These are phyloP conservation scores for Neobulgaria alba DNA, from an alignment of 2,329 filamentous ascomycete genomes.

Conservation along the genomic window DNA sequence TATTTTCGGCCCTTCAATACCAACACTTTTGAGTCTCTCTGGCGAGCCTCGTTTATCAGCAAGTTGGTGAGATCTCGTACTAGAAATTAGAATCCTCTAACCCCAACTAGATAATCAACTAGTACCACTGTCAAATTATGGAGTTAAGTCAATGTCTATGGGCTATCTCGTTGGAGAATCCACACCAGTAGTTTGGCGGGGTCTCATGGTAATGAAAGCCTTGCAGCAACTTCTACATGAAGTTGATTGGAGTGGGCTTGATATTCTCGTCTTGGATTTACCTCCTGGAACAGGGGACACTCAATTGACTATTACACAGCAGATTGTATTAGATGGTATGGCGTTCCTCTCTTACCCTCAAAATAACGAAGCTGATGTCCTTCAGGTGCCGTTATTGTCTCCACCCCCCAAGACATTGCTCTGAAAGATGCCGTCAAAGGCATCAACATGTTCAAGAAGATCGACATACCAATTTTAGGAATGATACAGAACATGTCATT, in stretches of 20 bases:
- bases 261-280: constrained; percentile 82
- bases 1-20: constrained; percentile 93
- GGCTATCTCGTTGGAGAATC: constrained; percentile 77
- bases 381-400: constrained; percentile 71
- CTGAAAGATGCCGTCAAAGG: constrained; percentile 88
- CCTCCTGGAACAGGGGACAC: constrained; percentile 94
- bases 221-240: constrained; percentile 92
- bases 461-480: constrained; percentile 65
- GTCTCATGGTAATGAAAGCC: constrained; percentile 96
- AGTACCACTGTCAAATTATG: constrained; percentile 85
- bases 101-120: constrained; percentile 61
- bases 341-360: constrained; percentile 5
- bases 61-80: constrained; percentile 41
- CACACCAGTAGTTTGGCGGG: constrained; percentile 87
- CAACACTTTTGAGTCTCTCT: constrained; percentile 75
- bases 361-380: constrained; percentile 9
- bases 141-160: constrained; percentile 98
- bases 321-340: constrained; percentile 76
- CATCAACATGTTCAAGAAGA: constrained; percentile 85
- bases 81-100: constrained; percentile 17
- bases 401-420: constrained; percentile 87
- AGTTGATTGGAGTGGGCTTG: constrained; percentile 85
- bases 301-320: constrained; percentile 93
- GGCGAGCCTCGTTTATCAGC: constrained; percentile 69
- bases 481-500: constrained; percentile 90